Evolutionary conservation across 2,329 filamentous ascomycete species (phyloP).

Genomic region (Ophiostoma australiae): DNA sequence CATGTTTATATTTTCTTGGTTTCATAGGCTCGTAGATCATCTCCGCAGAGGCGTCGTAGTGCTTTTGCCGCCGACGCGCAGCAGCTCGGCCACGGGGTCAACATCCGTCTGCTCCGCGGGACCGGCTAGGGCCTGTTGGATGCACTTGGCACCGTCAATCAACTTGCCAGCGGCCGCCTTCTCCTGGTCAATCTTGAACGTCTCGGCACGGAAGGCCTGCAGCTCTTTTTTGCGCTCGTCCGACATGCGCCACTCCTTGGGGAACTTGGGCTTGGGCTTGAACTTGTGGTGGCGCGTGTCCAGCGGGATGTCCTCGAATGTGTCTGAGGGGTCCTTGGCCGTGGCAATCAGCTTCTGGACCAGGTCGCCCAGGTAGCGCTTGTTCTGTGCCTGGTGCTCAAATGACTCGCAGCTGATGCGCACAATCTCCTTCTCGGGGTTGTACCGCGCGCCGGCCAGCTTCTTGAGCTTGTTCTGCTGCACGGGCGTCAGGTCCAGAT

Average conservation of each 20-base stretch:
- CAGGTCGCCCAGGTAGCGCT: conserved; percentile 81
- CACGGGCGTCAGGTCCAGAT: conserved; percentile 62
- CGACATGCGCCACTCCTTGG: conserved; percentile 76
- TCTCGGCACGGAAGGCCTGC: conserved; percentile 52
- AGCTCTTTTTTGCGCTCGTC: conserved; percentile 61
- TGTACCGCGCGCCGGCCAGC: conserved; percentile 78
- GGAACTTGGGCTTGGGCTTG: conserved; percentile 66
- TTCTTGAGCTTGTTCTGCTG: conserved; percentile 82
- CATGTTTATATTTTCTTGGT: neutral
- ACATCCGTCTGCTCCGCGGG: neutral
- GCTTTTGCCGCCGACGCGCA: neutral
- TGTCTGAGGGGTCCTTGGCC: conserved; percentile 72
- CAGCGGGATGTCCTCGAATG: conserved; percentile 82
- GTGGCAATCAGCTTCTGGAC: conserved; percentile 68
- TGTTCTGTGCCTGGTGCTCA: conserved; percentile 89
- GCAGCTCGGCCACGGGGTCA: conserved; percentile 26
- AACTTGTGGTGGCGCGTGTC: conserved; percentile 79
- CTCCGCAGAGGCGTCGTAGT: neutral
- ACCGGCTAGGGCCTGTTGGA: conserved; percentile 39
- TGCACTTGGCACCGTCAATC: conserved; percentile 52
- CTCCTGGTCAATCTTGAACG: conserved; percentile 50
- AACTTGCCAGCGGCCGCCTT: conserved; percentile 50
- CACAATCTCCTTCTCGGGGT: conserved; percentile 73
- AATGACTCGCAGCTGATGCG: conserved; percentile 90
- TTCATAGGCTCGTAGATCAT: neutral